A percentile compares a stretch with the other conserved stretches of the same genome.
Conservation (phyloP, 768 basidiomycete species). For the Chalciporus sphaerocephalus region DNA sequence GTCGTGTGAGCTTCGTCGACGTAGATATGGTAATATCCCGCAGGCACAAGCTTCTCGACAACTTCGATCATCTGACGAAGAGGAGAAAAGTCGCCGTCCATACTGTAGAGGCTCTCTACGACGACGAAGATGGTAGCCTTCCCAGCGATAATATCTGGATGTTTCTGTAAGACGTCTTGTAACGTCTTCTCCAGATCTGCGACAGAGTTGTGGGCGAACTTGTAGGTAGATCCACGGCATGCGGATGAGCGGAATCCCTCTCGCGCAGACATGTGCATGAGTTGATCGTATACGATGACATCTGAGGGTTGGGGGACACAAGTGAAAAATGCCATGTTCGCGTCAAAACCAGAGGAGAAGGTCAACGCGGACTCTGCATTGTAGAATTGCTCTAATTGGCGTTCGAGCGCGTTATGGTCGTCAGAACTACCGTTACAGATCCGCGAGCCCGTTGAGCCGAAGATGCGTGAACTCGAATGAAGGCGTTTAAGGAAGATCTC, state of each 20-base stretch:
- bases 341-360: conserved; percentile 52
- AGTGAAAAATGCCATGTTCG: conserved; percentile 48
- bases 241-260: conserved; percentile 46
- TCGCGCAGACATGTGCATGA: conserved; percentile 48
- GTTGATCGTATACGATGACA: conserved; percentile 48
- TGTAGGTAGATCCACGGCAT: conserved; percentile 12
- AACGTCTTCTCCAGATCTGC: conserved; percentile 31
- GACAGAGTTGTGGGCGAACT: conserved; percentile 47
- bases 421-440: conserved; percentile 39
- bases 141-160: conserved; percentile 20
- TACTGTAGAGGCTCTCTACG: conserved; percentile 54
- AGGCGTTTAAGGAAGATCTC: conserved; percentile 31
- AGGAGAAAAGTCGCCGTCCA: conserved; percentile 56
- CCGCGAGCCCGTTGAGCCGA: conserved; percentile 50
- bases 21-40: conserved; percentile 39
- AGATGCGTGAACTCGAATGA: conserved; percentile 23
- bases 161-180: conserved; percentile 18
- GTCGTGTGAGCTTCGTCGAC: conserved; percentile 59
- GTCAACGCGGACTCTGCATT: conserved; percentile 41
- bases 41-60: conserved; percentile 36
- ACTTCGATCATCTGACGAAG: conserved; percentile 39
- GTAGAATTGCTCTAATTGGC: conserved; percentile 10
- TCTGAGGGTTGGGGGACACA: conserved; percentile 43
- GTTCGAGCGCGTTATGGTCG: conserved; percentile 14
- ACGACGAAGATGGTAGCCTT: conserved; percentile 42